phyloP scores from a whole-genome alignment of 2,329 filamentous ascomycete genomes.

The Hypoxylon sp. region DNA sequence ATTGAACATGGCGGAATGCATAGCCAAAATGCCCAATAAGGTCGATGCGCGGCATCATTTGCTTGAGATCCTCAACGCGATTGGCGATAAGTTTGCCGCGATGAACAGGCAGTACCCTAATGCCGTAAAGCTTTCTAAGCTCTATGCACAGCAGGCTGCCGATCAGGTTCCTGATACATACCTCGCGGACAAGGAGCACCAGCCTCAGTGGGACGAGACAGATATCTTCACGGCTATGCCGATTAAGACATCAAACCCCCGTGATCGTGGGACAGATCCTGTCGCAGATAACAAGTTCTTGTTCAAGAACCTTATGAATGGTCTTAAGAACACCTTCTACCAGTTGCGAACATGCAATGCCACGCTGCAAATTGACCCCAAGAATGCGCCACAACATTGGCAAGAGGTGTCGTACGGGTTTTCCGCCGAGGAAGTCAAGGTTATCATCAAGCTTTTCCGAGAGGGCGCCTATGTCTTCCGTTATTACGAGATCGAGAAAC shows the following conservation, averaged over 20 bases:
- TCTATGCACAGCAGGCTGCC: constrained; percentile 77
- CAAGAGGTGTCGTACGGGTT: constrained; percentile 96
- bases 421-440: constrained; percentile 94
- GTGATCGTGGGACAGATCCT: constrained; percentile 89
- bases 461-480: constrained; percentile 96
- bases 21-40: constrained; percentile 93
- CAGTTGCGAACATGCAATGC: constrained; percentile 93
- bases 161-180: constrained; percentile 77
- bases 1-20: constrained; percentile 98
- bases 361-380: constrained; percentile 75
- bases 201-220: constrained; percentile 96
- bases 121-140: constrained; percentile 89
- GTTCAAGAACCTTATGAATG: constrained; percentile 96
- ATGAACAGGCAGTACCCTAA: constrained; percentile 98
- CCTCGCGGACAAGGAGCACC: constrained; percentile 81
- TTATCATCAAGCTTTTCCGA: constrained; percentile 96
- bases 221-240: constrained; percentile 97
- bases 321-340: constrained; percentile 96
- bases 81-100: constrained; percentile 96
- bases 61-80: constrained; percentile 97
- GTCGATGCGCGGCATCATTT: constrained; percentile 94
- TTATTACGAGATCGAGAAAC: constrained; percentile 93
- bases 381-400: constrained; percentile 89
- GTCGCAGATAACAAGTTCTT: constrained; percentile 98
- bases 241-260: constrained; percentile 92